Base-by-base conservation (phyloP, 1,139 yeast species). In the Pichia sp. region DNA sequence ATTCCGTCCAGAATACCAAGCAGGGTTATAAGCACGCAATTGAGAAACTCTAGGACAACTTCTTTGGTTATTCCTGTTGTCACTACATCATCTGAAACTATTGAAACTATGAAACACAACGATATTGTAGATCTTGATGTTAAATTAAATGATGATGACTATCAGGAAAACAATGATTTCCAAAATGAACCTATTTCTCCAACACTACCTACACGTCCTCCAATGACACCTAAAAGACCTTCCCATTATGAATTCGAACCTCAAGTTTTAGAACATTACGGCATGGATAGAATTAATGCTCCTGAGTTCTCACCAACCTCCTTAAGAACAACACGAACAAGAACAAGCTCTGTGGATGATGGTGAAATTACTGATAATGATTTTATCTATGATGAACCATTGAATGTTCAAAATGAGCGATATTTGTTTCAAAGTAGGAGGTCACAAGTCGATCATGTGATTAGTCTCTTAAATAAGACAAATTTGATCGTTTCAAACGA, bases 301-400 rank as follows among this genome's bases (percentile, higher is more conserved):
- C 50, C 50, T 8, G 45, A 51, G 5, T 52, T 51, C 32, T 55
- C 55, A 10, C 33, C 47, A 7, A 45, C 43, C 6, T 47, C 56
- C 0, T 48, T 53, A 3, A 30, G 33, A 16, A 25, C n/a, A 8
- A 21, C n/a, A n/a, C 14, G 11, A 15, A 23, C 26, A 2, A 38
- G 42, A 22, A 20, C 13, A 11, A 31, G 33, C 18, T n/a, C 21
- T 7, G 26, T 14, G 9, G 15, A 9, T 6, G 18, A 25, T 14
- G 25, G n/a, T 20, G 23, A 24, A 5, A 13, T 11, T 9, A 20
- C 31, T 20, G 37, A 31, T 5, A 35, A 21, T 28, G 34, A 31
- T 8, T 23, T 20, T 18, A n/a, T n/a, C 9, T n/a, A 35, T 4
- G 40, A 37, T 11, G 33, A 35, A 20, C 9, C 39, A 10, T 21